Evolutionary conservation across 1,139 yeast genomes (phyloP).

Genomic region (Sporopachydermia cereana): DNA sequence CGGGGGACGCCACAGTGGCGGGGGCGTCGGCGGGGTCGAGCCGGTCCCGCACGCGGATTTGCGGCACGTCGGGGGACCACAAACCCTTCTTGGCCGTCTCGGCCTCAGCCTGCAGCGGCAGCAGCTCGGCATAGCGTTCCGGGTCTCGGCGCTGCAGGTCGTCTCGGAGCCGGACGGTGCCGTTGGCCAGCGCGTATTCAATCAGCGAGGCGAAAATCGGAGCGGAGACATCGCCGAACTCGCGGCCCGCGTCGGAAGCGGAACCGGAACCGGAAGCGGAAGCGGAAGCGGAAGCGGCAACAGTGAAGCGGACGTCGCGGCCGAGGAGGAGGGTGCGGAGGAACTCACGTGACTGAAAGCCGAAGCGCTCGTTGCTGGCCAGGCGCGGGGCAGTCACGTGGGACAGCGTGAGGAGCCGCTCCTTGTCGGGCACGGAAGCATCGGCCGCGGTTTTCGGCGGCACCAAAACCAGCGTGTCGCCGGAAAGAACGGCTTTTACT

Average conservation of each 20-base stretch:
- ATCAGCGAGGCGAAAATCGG: constrained; percentile 53
- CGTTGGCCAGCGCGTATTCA: constrained; percentile 44
- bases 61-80: constrained; percentile 31
- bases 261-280: constrained; percentile 16
- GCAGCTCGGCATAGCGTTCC: constrained; percentile 25
- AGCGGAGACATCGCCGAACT: constrained; percentile 60
- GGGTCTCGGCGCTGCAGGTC: constrained; percentile 28
- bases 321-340: constrained; percentile 58
- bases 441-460: constrained; percentile 31
- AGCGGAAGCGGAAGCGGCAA: too few relatives aligned
- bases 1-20: constrained; percentile 31
- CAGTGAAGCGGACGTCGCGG: constrained; percentile 50
- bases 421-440: constrained; percentile 25
- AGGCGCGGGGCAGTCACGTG: constrained; percentile 45
- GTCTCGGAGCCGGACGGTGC: constrained; percentile 53
- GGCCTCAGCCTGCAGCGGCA: constrained; percentile 40
- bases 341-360: constrained; percentile 49
- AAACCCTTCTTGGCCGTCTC: constrained; percentile 37
- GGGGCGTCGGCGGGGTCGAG: constrained; percentile 30
- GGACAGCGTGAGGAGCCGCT: constrained; percentile 52
- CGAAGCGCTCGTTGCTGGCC: constrained; percentile 27
- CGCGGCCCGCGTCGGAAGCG: constrained; percentile 33
- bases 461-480: constrained; percentile 61
- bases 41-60: constrained; percentile 22
- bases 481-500: constrained; percentile 62